Evolutionary conservation across 2,329 filamentous ascomycete genomes (phyloP), one percentile per base, ranked within the genome.

Genomic region (Aspergillus sp.): DNA sequence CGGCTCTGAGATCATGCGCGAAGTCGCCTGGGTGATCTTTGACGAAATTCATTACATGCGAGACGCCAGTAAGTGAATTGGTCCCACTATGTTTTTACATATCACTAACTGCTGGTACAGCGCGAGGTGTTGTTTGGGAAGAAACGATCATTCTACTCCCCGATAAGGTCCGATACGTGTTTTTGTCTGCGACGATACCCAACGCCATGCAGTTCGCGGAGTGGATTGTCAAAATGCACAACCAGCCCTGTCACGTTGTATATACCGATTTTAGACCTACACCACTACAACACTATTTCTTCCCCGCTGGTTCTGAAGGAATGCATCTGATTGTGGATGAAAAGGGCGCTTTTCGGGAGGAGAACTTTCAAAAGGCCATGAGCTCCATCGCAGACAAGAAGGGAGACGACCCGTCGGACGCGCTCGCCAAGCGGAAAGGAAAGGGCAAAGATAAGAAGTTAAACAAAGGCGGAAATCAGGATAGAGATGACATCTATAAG

Each of bases 181-280:
- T 99, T 77, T 80, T 99, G 60, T 99, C 96, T 33, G 95, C 95
- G 62, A 99, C 96, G 2, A 99, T 99, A 62, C 95, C 95, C 55
- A 99, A 99, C 72, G 93, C 95, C 52, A 97, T 98, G 85, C 95
- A 99, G 75, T 99, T 99, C 69, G 95, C 95, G 66, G 93, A 99
- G 75, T 99, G 95, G 95, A 96, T 99, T 68, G 92, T 90, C 67
- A 98, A 98, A 79, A 98, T 93, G 57, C 96, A 99, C 74, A 90
- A 90, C 64, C 96, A 99, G 71, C 93, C 95, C 6, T 99, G 95
- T 66, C 96, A 99, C 81, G 96, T 99, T 62, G 95, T 99, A 3
- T 99, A 99, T 76, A 99, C 95, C 52, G 93, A 99, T 77, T 99
- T 98, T 81, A 86, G 95, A 71, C 95, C 95, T 19, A 99, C 95